Evolutionary conservation across 345 rosid genomes (phyloP).

Genomic region (Litchi chinensis): DNA sequence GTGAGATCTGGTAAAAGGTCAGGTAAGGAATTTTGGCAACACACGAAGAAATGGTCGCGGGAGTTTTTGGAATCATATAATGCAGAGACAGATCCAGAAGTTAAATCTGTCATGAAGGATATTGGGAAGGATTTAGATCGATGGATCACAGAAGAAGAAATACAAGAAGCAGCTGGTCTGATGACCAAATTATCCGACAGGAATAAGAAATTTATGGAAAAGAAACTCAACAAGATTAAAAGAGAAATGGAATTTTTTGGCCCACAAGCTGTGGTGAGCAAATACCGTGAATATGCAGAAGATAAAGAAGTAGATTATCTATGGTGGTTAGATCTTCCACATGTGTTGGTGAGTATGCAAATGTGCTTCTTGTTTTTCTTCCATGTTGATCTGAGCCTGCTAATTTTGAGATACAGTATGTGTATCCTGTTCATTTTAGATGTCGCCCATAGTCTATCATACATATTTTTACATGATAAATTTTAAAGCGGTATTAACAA

Average conservation of each 20-base stretch:
- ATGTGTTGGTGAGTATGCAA: conserved; percentile 63
- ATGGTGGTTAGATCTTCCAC: conserved; percentile 97
- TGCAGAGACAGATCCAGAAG: conserved; percentile 83
- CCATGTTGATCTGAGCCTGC: not conserved
- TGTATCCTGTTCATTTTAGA: not conserved
- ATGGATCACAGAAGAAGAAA: conserved; percentile 92
- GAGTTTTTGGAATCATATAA: conserved; percentile 80
- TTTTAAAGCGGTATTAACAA: not conserved
- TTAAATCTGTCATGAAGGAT: conserved; percentile 78
- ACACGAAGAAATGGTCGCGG: conserved; percentile 92
- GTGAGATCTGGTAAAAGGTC: conserved; percentile 72
- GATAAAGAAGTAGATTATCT: conserved; percentile 81
- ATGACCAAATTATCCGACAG: conserved; percentile 58
- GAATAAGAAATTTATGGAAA: conserved; percentile 70
- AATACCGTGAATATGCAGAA: conserved; percentile 80
- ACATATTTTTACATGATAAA: not conserved
- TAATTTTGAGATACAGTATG: not conserved
- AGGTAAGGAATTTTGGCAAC: conserved; percentile 90
- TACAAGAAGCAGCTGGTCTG: conserved; percentile 78
- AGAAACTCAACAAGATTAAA: conserved; percentile 76
- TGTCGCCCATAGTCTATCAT: not conserved
- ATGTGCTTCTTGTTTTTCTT: not conserved
- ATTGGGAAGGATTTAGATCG: conserved; percentile 89
- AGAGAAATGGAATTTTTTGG: conserved; percentile 93
- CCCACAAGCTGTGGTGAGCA: conserved; percentile 91